Conservation (phyloP, 1,284 basidiomycete genomes). For the Sanguinoderma infundibulare region DNA sequence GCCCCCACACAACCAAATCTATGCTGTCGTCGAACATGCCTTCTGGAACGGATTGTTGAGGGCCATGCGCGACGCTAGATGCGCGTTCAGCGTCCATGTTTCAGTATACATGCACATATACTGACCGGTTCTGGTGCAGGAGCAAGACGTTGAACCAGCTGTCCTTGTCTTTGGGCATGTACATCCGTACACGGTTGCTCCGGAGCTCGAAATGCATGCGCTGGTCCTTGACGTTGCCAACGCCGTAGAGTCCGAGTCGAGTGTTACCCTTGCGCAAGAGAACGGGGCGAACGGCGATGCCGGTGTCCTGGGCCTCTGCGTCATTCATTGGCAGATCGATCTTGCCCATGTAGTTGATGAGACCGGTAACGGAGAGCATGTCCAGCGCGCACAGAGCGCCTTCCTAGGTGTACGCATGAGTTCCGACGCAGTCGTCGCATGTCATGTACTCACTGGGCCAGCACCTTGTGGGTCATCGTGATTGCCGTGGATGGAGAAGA, state of each 20-base stretch:
- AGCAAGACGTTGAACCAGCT: constrained; percentile 96
- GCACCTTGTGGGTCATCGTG: constrained; percentile 99
- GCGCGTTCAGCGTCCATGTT: not conserved
- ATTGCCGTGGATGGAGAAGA: constrained; percentile 99
- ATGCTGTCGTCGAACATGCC: constrained; percentile 97
- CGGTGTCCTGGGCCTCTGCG: constrained; percentile 68
- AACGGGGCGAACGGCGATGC: constrained; percentile 90
- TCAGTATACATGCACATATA: not conserved
- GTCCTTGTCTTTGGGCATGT: constrained; percentile 88
- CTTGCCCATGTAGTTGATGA: constrained; percentile 98
- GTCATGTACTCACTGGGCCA: constrained; percentile 66
- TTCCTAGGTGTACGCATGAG: constrained; percentile 54
- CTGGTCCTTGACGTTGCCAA: constrained; percentile 96
- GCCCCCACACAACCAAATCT: constrained; percentile 96
- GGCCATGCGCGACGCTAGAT: constrained; percentile 87
- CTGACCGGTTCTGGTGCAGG: constrained; percentile 94
- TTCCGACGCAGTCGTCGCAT: not conserved
- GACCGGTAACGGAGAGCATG: constrained; percentile 90
- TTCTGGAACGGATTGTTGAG: constrained; percentile 93
- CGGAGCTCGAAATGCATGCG: constrained; percentile 96
- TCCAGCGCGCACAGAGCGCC: constrained; percentile 96
- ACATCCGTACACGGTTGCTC: constrained; percentile 95
- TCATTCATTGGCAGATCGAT: constrained; percentile 70
- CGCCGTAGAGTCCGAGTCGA: constrained; percentile 88
- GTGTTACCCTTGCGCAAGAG: constrained; percentile 90